Conservation (phyloP, 2,329 filamentous ascomycete species). For the Thelonectria discophora region DNA sequence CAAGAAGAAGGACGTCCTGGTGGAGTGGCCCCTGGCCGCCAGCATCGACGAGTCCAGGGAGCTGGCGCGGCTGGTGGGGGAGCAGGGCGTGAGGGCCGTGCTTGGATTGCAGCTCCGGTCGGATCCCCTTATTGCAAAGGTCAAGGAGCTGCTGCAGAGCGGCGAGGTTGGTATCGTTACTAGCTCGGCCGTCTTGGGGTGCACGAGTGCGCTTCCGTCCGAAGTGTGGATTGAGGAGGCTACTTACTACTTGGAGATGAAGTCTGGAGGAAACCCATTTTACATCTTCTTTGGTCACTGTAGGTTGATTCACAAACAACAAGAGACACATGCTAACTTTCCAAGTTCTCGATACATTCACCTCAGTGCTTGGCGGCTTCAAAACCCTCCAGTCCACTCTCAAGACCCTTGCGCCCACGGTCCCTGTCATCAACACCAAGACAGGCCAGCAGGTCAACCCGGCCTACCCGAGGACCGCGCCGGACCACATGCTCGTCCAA, state of each 20-base stretch:
- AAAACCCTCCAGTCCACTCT: conserved; percentile 16
- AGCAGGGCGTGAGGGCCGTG: conserved; percentile 49
- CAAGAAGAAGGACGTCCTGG: conserved; percentile 43
- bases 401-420: conserved; percentile 1
- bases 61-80: conserved; percentile 47
- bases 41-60: conserved; percentile 50
- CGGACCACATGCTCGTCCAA: conserved; percentile 22
- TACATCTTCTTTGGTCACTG: conserved; percentile 26
- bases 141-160: conserved; percentile 27
- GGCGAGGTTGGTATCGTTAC: conserved; percentile 24
- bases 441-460: conserved; percentile 7
- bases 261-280: conserved; percentile 24
- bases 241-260: conserved; percentile 18
- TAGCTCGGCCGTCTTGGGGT: conserved; percentile 13
- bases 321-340: neutral
- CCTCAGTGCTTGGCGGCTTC: conserved; percentile 17
- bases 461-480: conserved; percentile 5
- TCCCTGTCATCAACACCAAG: neutral
- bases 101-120: conserved; percentile 59
- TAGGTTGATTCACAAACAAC: neutral
- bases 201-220: conserved; percentile 5
- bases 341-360: conserved; percentile 22
- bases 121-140: conserved; percentile 46
- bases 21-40: conserved; percentile 23
- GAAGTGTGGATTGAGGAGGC: neutral